A percentile compares a stretch with the other conserved stretches of the same genome.
Evolutionary conservation across 2,329 filamentous ascomycete genomes (phyloP).

Genomic region (Ophiostoma tasmaniense): DNA sequence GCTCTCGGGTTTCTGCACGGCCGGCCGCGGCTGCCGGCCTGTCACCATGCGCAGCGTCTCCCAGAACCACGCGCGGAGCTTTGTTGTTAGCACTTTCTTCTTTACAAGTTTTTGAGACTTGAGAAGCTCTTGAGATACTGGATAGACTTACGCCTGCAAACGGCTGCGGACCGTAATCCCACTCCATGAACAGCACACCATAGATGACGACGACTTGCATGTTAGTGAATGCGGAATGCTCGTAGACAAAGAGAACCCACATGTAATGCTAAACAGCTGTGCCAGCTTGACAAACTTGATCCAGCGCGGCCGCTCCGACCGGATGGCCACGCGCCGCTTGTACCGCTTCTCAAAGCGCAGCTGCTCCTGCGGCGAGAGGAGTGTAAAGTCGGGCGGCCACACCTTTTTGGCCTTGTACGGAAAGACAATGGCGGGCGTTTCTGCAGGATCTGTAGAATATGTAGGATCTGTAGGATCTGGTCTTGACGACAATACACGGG

Average conservation of each 20-base stretch:
- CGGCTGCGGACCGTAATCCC: conserved; percentile 37
- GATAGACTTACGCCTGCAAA: conserved; percentile 35
- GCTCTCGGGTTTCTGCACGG: not conserved
- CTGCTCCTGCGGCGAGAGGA: conserved; percentile 62
- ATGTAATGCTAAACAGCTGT: conserved; percentile 51
- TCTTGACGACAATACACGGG: not conserved
- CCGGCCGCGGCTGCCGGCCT: not conserved
- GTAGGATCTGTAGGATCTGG: not conserved
- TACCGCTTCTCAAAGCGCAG: conserved; percentile 72
- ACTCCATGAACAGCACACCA: conserved; percentile 55
- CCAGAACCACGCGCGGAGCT: conserved; percentile 25
- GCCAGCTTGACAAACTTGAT: conserved; percentile 55
- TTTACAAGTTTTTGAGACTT: too few relatives aligned
- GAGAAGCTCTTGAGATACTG: too few relatives aligned
- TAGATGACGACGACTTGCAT: conserved; percentile 50
- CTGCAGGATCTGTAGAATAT: too few relatives aligned
- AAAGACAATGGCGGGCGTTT: not conserved
- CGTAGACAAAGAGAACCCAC: conserved; percentile 33
- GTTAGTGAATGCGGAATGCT: too few relatives aligned
- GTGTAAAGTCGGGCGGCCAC: conserved; percentile 70
- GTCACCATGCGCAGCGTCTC: conserved; percentile 17
- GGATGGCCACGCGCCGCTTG: conserved; percentile 58
- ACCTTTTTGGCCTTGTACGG: conserved; percentile 56
- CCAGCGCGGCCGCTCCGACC: conserved; percentile 55
- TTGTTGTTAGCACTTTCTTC: not conserved